Evolutionary conservation across 176 grass and related monocot species (phyloP).

Genomic region (Elaeis guineensis): DNA sequence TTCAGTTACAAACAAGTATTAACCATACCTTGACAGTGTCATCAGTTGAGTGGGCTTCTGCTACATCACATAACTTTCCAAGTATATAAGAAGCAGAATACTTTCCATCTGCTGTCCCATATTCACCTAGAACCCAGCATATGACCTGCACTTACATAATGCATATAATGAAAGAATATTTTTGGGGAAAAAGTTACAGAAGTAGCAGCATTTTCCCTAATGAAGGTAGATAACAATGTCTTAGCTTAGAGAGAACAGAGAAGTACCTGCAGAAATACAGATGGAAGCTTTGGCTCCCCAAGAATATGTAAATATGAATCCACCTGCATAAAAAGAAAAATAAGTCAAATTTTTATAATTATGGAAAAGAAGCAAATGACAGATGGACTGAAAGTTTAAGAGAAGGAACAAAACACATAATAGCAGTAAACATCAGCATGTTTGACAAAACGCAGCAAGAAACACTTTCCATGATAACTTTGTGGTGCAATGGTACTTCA

Average conservation of each 20-base stretch:
- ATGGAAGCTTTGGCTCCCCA: constrained; percentile 97
- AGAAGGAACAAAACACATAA: neutral
- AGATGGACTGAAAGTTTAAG: constrained; percentile 5
- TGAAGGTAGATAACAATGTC: constrained; percentile 7
- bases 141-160: constrained; percentile 54
- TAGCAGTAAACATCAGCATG: too few relatives aligned
- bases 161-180: neutral
- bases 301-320: constrained; percentile 91
- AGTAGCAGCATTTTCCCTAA: neutral
- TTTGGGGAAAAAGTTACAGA: neutral
- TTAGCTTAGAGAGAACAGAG: constrained; percentile 1
- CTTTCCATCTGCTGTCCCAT: constrained; percentile 83
- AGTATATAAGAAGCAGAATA: constrained; percentile 88
- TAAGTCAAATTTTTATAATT: neutral
- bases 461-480: too few relatives aligned
- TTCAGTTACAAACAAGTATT: neutral
- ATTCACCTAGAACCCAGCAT: constrained; percentile 99
- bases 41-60: constrained; percentile 88
- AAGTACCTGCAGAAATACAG: constrained; percentile 88
- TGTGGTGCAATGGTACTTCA: too few relatives aligned
- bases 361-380: neutral
- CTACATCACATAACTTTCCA: constrained; percentile 90
- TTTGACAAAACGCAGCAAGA: too few relatives aligned
- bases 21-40: constrained; percentile 80
- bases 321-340: constrained; percentile 51